Evolutionary conservation across 805 yeast genomes (phyloP).

Genomic region (Millerozyma miso): DNA sequence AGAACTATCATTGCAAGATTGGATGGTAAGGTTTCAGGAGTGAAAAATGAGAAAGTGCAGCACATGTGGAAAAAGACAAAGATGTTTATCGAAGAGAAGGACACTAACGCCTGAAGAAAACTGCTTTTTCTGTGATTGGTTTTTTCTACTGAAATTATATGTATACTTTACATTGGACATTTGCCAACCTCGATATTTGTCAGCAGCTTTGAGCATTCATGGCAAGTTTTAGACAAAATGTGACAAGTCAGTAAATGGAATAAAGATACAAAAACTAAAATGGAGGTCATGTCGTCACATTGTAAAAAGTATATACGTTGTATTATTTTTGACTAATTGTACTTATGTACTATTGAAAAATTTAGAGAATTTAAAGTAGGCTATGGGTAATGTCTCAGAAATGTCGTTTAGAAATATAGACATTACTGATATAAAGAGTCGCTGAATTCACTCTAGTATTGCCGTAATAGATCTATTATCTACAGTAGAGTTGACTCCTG

Average conservation of each 20-base stretch:
- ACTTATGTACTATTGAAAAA: background rate
- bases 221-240: no score
- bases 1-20: constrained; percentile 37
- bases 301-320: no score
- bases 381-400: background rate
- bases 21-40: constrained; percentile 37
- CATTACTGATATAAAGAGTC: background rate
- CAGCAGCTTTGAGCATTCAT: no score
- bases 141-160: no score
- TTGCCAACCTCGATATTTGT: no score
- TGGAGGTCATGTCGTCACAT: no score
- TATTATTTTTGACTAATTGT: background rate
- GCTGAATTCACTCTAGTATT: background rate
- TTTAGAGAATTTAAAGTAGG: background rate
- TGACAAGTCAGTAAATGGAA: no score
- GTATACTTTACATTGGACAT: no score
- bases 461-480: background rate
- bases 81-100: constrained; percentile 25
- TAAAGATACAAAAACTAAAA: no score
- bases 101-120: no score
- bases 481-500: constrained; percentile 16
- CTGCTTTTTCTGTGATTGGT: no score
- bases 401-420: background rate
- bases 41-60: constrained; percentile 43
- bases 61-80: constrained; percentile 34